Base-by-base conservation (phyloP, 2,329 filamentous ascomycete species). In the Pseudogymnoascus sp. region DNA sequence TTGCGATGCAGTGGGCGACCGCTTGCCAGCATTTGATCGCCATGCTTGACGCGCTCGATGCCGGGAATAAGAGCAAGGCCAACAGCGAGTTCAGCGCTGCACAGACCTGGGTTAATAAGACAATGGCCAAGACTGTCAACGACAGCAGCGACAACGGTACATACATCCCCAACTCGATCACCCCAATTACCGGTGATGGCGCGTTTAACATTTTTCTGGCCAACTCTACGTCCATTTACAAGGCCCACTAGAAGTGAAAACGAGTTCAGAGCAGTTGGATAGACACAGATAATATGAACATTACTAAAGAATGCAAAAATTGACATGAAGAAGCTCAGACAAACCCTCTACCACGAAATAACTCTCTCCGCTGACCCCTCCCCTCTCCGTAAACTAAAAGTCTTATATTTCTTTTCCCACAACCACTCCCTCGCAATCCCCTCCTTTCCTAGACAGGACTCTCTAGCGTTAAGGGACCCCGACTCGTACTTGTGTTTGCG, bases 1-100 rank as follows among this genome's bases (percentile, higher is more conserved):
- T 66, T 41, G 61, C 66, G 16, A 67, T 66, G 64, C 66, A 68
- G 45, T 68, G 64, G 66, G 66, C 66, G 11, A 62, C 60, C 6
- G 66, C 66, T 10, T 66, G 64, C 23, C 63, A 68, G 62, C 66
- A 68, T 31, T 60, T 68, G 64, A 67, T 68, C 23, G 19, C 38
- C 23, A 66, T 67, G 66, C 61, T 68, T 23, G 45, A 67, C 6
- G 66, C 66, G 10, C 26, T 66, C 23, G 62, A 66, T 37, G 38
- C 19, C 2, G 65, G 65, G 6, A 39, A 68, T 39, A 52, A 66
- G 63, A 49, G 23, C 11, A 66, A 59, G 35, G 67, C 68, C 14
- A 29, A 10, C 4, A 29, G 21, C 2, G 43, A 49, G 23, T 49
- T 49, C 14, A 10, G 29, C 14, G 7, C 14, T 3, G 43, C 43